A percentile compares a stretch with the other conserved stretches of the same genome.
phyloP scores from a whole-genome alignment of 345 rosid species.

The Trapa incisa region DNA sequence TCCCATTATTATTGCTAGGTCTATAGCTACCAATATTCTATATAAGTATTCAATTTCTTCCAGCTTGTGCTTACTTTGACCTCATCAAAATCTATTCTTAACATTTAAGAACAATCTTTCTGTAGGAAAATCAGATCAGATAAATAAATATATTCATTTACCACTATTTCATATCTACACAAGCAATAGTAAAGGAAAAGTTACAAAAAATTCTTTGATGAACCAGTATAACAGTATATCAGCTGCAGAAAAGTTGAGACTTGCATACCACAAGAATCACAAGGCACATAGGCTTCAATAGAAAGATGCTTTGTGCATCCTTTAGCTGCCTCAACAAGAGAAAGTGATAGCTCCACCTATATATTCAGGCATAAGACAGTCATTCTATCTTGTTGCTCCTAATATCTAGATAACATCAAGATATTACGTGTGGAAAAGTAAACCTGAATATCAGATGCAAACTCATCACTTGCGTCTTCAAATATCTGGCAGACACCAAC shows the following conservation, averaged over 20 bases:
- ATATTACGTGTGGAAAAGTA: conserved; percentile 9
- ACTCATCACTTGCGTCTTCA: conserved; percentile 36
- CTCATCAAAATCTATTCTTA: neutral
- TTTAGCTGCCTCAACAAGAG: conserved; percentile 72
- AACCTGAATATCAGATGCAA: conserved; percentile 65
- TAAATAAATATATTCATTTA: neutral
- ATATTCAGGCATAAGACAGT: conserved; percentile 5
- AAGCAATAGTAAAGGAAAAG: neutral
- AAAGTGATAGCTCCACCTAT: conserved; percentile 59
- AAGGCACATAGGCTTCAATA: conserved; percentile 64
- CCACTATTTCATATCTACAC: neutral
- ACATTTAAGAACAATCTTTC: neutral
- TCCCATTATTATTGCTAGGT: neutral
- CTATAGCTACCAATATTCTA: neutral
- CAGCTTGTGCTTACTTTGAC: neutral
- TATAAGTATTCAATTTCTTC: neutral
- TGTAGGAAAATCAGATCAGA: neutral
- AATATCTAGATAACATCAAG: neutral
- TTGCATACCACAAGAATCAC: conserved; percentile 70
- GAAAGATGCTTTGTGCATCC: conserved; percentile 73
- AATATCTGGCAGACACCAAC: conserved; percentile 46
- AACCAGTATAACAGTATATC: neutral
- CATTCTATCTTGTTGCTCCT: neutral
- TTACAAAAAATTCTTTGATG: neutral
- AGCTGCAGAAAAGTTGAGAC: neutral